phyloP scores from a whole-genome alignment of 192 early-diverging fungal species.

The Entophlyctis luteolus region DNA sequence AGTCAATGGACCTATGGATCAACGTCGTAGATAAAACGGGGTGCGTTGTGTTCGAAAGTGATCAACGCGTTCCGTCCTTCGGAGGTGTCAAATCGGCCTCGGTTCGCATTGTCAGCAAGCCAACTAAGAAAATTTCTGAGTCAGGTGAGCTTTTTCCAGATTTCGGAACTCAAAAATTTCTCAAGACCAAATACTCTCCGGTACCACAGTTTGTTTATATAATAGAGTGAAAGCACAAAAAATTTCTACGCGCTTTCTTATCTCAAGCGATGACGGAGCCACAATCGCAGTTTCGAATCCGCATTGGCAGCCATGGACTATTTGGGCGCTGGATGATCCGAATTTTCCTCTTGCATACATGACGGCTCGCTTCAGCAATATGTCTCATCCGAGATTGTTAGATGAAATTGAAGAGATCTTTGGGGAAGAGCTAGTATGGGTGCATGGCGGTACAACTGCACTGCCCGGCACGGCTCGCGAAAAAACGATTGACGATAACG shows the following conservation, averaged over 20 bases:
- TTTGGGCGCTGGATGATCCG: constrained; percentile 79
- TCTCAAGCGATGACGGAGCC: constrained; percentile 49
- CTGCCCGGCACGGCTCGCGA: neutral
- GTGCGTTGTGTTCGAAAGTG: no score
- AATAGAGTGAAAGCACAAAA: constrained; percentile 88
- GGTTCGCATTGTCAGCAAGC: constrained; percentile 89
- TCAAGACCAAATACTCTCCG: constrained; percentile 65
- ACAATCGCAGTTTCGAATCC: constrained; percentile 43
- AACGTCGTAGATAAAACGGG: no score
- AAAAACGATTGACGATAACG: neutral
- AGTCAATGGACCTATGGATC: no score
- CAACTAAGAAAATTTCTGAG: constrained; percentile 24
- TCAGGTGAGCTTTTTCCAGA: neutral
- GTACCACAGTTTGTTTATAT: constrained; percentile 80
- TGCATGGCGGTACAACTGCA: neutral
- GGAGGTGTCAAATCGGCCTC: constrained; percentile 71
- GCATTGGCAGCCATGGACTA: constrained; percentile 85
- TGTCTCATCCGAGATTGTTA: neutral
- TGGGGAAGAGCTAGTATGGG: neutral
- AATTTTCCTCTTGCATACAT: constrained; percentile 67
- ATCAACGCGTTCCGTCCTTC: no score
- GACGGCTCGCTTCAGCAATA: constrained; percentile 61
- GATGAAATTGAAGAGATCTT: neutral
- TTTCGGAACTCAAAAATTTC: neutral
- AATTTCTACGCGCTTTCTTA: constrained; percentile 80